Base-by-base conservation (phyloP, 1,139 yeast species). In the Taphrina betulina region DNA sequence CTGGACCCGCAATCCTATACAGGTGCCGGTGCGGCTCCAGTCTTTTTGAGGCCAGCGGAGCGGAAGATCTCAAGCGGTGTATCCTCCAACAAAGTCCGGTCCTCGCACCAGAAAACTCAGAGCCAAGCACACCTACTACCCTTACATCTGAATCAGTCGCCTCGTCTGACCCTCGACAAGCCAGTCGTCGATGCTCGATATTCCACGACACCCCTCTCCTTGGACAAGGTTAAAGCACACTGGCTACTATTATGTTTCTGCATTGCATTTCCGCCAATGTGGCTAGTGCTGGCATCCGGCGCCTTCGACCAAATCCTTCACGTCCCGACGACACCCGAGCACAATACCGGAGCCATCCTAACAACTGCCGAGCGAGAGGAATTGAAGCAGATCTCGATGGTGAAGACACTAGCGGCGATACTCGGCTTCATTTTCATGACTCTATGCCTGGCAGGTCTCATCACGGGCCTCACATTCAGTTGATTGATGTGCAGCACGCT, bases 151-250 rank as follows among this genome's bases (percentile, higher is more conserved):
- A 40, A 22, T 22, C 54, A 38, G 20, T 10, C 37, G n/a, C 54
- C 54, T 3, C 35, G 24, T 17, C 26, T 50, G 46, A 50, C 54
- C 28, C 22, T 31, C 12, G 54, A 50, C 20, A 50, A 34, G 26
- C 54, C 54, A 24, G 20, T 17, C 12, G 12, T 19, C 3, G 48
- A 43, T 5, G 23, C 38, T 1, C 12, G 14, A 20, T 23, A 29
- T 12, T 23, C 35, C 14, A 24, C 31, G 12, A 28, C 24, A 8
- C 28, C 36, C 17, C 5, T 10, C 14, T 5, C 29, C 16, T 16
- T 28, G 1, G 38, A 43, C 29, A 43, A 19, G 8, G 54, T 50
- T 23, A 41, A 38, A 20, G 26, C 40, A 2, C 43, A 50, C 19
- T 40, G 45, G 46, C 46, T 50, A 3, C 38, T 50, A 12, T 16